Evolutionary conservation across 768 basidiomycete genomes (phyloP), one percentile per base, ranked within the genome.

Genomic region (Kwoniella sp.): DNA sequence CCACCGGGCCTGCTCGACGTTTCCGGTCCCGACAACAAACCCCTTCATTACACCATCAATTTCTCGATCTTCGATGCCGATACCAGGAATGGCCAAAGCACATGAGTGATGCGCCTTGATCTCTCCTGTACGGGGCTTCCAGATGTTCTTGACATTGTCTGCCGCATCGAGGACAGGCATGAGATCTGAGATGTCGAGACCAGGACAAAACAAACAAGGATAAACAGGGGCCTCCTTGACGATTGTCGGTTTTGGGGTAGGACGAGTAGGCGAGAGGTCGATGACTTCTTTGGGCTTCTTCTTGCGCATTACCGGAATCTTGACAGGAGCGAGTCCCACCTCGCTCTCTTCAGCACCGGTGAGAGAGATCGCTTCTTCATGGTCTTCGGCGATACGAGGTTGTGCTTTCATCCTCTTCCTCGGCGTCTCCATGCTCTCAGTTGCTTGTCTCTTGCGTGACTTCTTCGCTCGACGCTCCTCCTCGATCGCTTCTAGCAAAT

Each of bases 1-100:
- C 96, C 96, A 99, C 27, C 96, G 83, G 77, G 90, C 94, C 76
- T 88, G 91, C 12, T 90, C 90, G 68, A 99, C 91, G 8, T 85
- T 87, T 72, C 92, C 90, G 24, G 91, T 90, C 2, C 95, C 94
- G 72, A 88, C 88, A 0, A 96, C 88, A 7, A 71, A 62, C 29
- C 77, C 74, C 53, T 40, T n/a, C 55, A 49, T 37, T 29, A 33
- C 52, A 19, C 70, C 68, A 13, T 70, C 62, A 2, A 69, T 36
- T 25, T 69, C 79, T 44, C 86, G 85, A 5, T 88, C 75, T 46
- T 86, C 86, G 24, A 95, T 86, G 88, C 92, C 95, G 0, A 93
- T 92, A 78, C 97, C 92, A 0, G 94, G 95, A 8, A 96, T 84
- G 17, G 91, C 85, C 44, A 83, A 85, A 5, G 89, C 92, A 74